Evolutionary conservation across 306 rosid genomes (phyloP), one percentile per base, ranked within the genome.

Genomic region (Geum urbanum): DNA sequence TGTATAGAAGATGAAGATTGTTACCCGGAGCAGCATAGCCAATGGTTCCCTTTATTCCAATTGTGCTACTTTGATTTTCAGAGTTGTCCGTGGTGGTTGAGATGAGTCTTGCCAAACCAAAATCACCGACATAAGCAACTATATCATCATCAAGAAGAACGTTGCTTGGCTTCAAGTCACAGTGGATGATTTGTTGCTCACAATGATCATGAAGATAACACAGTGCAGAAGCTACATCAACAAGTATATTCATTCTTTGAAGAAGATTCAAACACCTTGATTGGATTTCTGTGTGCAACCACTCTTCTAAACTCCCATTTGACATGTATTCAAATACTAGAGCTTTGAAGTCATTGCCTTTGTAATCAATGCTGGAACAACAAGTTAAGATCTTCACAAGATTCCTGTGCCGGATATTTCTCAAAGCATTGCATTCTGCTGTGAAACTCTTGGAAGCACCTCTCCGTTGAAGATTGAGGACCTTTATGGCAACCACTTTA

Each of bases 21-120:
- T 53, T 54, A 54, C 60, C 60, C 9, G 60, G 60, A 9, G 60
- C 37, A 20, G 35, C 27, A 54, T 54, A 54, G 15, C 60, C 60
- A 1, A 54, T 54, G 1, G 60, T 54, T 20, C 60, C 60, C 0
- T 20, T 54, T 9, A 54, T 20, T 5, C 37, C 37, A 9, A 9
- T 0, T 54, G 60, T 54, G 7, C 37, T 54, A 8, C 37, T 54
- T 54, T 20, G 37, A 54, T 3, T 20, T 4, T 9, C 2, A 9
- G 15, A 54, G 8, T 13, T 9, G 7, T 54, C 60, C 11, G 32
- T 2, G 14, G 16, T 9, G 0, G 7, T 4, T 9, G 59, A 8
- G 35, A 54, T 20, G 35, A 54, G 35, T 9, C 59, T 54, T 4
- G 59, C 35, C 20, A 20, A 19, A 12, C 57, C 57, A 18, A 53